Conservation (phyloP, 257 asterid species). For the Henckelia pumila region DNA sequence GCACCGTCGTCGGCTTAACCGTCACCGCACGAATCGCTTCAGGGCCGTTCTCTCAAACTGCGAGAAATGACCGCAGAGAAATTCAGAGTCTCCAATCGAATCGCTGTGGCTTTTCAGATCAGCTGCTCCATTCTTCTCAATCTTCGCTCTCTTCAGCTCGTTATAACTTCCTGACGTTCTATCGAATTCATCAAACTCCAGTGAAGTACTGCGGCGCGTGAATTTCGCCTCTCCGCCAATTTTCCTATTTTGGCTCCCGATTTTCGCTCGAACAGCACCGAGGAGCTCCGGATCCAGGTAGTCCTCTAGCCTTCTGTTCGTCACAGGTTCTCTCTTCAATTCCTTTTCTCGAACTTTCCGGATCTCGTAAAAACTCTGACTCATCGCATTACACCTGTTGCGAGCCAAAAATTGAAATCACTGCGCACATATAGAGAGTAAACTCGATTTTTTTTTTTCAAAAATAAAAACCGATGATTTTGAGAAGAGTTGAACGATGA, state of each 20-base stretch:
- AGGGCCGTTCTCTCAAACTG: neutral
- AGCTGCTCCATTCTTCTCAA: too few species aligned
- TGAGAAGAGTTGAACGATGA: neutral
- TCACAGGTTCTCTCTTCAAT: conserved; percentile 16
- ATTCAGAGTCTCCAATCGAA: neutral
- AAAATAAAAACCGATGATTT: neutral
- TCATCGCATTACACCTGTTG: conserved; percentile 15
- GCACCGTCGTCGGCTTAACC: neutral
- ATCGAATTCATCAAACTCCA: conserved; percentile 27
- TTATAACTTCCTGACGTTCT: conserved; percentile 3
- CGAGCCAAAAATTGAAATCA: neutral
- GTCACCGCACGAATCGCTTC: neutral
- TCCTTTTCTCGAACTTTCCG: conserved; percentile 8
- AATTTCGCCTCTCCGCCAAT: conserved; percentile 12
- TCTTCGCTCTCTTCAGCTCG: too few species aligned
- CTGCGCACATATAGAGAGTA: too few species aligned
- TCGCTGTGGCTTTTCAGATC: neutral
- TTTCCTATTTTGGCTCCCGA: conserved; percentile 21
- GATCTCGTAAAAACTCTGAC: neutral
- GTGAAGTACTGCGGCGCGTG: neutral
- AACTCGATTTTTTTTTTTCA: neutral
- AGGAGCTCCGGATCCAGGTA: conserved; percentile 36
- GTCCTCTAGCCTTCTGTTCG: conserved; percentile 29
- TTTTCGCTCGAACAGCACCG: conserved; percentile 26
- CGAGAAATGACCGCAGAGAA: neutral